Evolutionary conservation across 2,329 filamentous ascomycete species (phyloP).

Genomic region (Sporothrix luriei): DNA sequence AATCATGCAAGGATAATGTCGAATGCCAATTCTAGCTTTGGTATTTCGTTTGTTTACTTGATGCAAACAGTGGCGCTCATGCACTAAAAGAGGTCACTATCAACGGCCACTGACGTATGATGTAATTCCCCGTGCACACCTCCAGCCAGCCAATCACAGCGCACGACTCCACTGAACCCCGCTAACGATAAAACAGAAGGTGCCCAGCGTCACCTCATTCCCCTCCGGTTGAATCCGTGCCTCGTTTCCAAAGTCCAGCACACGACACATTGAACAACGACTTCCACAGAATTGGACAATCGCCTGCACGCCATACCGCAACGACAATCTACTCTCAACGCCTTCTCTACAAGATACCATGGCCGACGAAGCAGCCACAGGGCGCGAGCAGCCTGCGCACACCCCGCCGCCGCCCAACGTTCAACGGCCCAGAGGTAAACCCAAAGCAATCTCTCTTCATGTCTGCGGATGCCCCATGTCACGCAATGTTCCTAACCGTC

Average conservation of each 20-base stretch:
- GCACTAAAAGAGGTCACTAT: not conserved
- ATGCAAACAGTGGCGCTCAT: not conserved
- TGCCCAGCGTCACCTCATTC: constrained; percentile 8
- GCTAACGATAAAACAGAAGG: constrained; percentile 16
- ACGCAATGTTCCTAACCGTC: not conserved
- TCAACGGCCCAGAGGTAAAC: constrained; percentile 53
- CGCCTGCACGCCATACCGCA: not conserved
- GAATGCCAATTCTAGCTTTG: not conserved
- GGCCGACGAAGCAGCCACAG: constrained; percentile 19
- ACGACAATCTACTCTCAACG: not conserved
- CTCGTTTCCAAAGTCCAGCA: not conserved
- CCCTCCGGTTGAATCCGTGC: not conserved
- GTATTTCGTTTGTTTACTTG: not conserved
- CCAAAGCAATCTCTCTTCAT: not conserved
- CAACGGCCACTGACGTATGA: not conserved
- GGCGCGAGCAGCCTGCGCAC: constrained; percentile 39
- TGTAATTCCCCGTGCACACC: not conserved
- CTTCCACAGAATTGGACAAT: not conserved
- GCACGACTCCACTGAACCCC: not conserved
- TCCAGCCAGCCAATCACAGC: not conserved
- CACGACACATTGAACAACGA: not conserved
- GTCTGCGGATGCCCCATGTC: not conserved
- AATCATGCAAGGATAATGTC: no score
- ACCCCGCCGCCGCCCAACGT: constrained; percentile 48
- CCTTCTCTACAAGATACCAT: constrained; percentile 14